These are phyloP conservation scores for Trametes punicea DNA, from an alignment of 768 basidiomycete species.

Conservation along the genomic window DNA sequence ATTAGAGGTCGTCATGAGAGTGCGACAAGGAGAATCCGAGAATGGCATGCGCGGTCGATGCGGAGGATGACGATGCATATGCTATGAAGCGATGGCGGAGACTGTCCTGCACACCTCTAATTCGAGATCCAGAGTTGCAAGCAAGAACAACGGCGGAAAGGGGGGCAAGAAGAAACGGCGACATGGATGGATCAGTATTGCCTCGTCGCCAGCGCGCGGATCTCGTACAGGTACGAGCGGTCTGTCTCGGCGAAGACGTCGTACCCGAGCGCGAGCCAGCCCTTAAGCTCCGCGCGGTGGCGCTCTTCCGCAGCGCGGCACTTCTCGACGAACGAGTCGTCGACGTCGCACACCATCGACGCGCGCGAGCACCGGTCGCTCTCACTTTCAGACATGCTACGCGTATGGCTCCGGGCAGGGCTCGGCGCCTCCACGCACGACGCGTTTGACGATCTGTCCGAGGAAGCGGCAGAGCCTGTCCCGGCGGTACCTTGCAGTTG, in stretches of 20 bases:
- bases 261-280: slow-evolving; percentile 48
- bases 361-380: slow-evolving; percentile 80
- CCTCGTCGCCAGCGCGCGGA: slow-evolving; percentile 81
- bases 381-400: slow-evolving; percentile 70
- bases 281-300: slow-evolving; percentile 80
- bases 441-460: slow-evolving; percentile 29
- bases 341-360: slow-evolving; percentile 74
- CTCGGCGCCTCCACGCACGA: slow-evolving; percentile 42
- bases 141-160: slow-evolving; percentile 3
- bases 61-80: background rate
- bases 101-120: slow-evolving; percentile 18
- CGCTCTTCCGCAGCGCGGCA: slow-evolving; percentile 79
- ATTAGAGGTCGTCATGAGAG: slow-evolving; percentile 13
- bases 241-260: slow-evolving; percentile 42
- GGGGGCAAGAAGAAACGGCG: background rate
- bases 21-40: background rate
- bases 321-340: slow-evolving; percentile 66
- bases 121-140: background rate
- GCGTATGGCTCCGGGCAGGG: slow-evolving; percentile 57
- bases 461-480: slow-evolving; percentile 20
- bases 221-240: slow-evolving; percentile 71
- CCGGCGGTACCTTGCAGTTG: slow-evolving; percentile 29
- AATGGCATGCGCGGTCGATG: background rate
- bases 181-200: slow-evolving; percentile 50
- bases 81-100: background rate